Evolutionary conservation across 2,329 filamentous ascomycete species (phyloP).

Genomic region (Geosmithia morbida): DNA sequence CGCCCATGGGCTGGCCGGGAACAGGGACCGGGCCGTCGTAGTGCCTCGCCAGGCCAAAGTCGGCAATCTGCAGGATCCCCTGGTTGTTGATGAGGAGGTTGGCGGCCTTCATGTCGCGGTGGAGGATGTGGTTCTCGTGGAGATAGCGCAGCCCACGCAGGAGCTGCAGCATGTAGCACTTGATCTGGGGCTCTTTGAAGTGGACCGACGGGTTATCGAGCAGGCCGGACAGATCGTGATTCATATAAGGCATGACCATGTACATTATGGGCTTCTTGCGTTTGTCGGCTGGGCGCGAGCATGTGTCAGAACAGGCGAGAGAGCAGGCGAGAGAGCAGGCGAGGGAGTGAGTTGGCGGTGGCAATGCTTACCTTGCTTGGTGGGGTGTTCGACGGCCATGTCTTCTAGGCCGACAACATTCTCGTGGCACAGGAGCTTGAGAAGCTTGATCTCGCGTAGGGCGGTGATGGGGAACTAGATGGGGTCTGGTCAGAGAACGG

Average conservation of each 20-base stretch:
- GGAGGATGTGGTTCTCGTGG: constrained; percentile 78
- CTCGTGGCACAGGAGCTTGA: constrained; percentile 85
- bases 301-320: not conserved
- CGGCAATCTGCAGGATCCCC: constrained; percentile 88
- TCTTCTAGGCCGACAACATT: constrained; percentile 84
- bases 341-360: not conserved
- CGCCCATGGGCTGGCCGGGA: constrained; percentile 65
- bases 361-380: constrained; percentile 37
- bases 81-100: constrained; percentile 93
- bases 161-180: constrained; percentile 93
- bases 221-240: constrained; percentile 93
- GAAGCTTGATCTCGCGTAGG: constrained; percentile 88
- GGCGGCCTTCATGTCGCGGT: constrained; percentile 97
- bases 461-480: constrained; percentile 87
- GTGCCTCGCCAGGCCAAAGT: constrained; percentile 87
- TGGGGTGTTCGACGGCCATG: constrained; percentile 80
- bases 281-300: constrained; percentile 46
- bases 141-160: constrained; percentile 82
- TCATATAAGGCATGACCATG: constrained; percentile 99
- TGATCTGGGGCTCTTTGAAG: constrained; percentile 84
- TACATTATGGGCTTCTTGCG: constrained; percentile 81
- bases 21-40: constrained; percentile 77
- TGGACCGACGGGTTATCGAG: constrained; percentile 86
- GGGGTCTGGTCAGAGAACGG: constrained; percentile 5
- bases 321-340: too few relatives aligned